Percentiles rank a stretch among this genome's conserved stretches.
Conservation (phyloP, 768 basidiomycete species). For the Tulasnella sp. region DNA sequence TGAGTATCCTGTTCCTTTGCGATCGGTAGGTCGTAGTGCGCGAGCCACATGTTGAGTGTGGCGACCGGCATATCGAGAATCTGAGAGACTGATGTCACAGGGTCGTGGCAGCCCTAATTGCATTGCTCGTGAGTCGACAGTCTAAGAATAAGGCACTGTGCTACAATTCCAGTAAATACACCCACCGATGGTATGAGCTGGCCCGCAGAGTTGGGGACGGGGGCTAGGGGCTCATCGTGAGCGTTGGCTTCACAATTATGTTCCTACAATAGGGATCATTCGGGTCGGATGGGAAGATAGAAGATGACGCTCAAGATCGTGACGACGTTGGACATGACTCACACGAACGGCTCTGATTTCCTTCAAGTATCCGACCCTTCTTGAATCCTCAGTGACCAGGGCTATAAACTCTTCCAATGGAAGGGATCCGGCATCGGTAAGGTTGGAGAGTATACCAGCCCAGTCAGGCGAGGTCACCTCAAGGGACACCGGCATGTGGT, state of each 20-base stretch:
- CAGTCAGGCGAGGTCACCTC: not conserved
- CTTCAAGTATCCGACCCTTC: not conserved
- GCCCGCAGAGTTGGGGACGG: not conserved
- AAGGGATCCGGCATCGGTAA: not conserved
- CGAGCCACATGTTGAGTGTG: not conserved
- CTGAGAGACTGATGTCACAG: not conserved
- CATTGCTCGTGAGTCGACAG: not conserved
- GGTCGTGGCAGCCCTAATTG: not conserved
- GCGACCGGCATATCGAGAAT: not conserved
- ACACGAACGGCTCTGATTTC: not conserved
- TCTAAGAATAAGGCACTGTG: too few species aligned
- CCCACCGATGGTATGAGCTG: too few species aligned
- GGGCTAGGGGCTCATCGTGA: not conserved
- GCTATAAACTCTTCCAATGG: not conserved
- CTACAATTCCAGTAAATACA: too few species aligned
- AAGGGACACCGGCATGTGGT: not conserved
- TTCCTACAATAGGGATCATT: too few species aligned
- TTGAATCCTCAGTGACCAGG: not conserved
- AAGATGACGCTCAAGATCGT: not conserved
- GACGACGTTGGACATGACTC: not conserved
- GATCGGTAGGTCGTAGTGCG: not conserved
- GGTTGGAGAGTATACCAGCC: not conserved
- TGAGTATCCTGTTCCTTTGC: not conserved
- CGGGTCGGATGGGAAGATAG: too few species aligned
- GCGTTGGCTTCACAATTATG: not conserved